Evolutionary conservation across 805 yeast genomes (phyloP).

Genomic region (Yarrowia bubula): DNA sequence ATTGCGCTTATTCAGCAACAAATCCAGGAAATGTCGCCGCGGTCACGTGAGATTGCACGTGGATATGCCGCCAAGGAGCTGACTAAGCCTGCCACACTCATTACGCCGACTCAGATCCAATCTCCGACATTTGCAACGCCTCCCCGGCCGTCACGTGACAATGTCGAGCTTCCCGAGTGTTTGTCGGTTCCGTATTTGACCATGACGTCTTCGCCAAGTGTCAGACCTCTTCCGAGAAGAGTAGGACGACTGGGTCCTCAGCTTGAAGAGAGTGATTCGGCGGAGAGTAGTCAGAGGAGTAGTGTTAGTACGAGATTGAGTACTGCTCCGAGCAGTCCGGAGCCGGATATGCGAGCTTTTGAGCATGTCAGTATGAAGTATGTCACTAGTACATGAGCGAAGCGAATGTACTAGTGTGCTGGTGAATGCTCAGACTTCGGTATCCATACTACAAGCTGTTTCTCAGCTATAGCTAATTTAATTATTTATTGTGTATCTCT

Average conservation of each 20-base stretch:
- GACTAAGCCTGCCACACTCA: not conserved
- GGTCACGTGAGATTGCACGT: not conserved
- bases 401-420: too few species aligned
- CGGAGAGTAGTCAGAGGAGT: not conserved
- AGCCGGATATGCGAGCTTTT: constrained; percentile 1
- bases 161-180: constrained; percentile 13
- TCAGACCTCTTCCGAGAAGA: not conserved
- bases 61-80: constrained; percentile 11
- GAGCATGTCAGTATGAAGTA: too few species aligned
- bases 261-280: not conserved
- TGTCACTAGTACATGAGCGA: too few species aligned
- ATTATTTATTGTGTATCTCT: too few species aligned
- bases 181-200: not conserved
- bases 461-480: too few species aligned
- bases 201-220: constrained; percentile 8
- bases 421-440: too few species aligned
- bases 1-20: constrained; percentile 18
- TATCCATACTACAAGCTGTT: too few species aligned
- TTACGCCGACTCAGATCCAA: not conserved
- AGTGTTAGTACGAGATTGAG: not conserved
- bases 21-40: constrained; percentile 18
- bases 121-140: not conserved
- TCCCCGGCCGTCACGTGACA: constrained; percentile 8
- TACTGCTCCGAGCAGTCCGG: constrained; percentile 10
- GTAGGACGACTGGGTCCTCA: not conserved